Conservation (phyloP, 2,329 filamentous ascomycete genomes). For the Neofusicoccum cordaticola region DNA sequence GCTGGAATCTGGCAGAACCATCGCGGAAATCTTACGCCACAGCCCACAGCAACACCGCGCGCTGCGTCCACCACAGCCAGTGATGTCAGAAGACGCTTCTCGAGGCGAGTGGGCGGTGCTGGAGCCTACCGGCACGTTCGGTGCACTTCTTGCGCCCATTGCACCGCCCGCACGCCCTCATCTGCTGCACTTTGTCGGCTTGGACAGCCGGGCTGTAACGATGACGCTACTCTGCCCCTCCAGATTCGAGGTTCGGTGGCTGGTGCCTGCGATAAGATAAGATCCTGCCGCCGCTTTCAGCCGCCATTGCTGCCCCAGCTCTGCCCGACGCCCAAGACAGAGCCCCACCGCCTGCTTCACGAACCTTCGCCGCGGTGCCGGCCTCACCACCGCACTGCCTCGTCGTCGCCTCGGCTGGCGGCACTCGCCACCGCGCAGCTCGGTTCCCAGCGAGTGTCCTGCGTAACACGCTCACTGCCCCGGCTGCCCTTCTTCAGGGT, state of each 20-base stretch:
- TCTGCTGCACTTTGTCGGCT: not conserved
- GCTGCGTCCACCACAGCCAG: not conserved
- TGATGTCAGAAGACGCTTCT: constrained; percentile 6
- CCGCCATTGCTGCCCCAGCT: not conserved
- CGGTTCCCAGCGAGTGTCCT: too few species aligned
- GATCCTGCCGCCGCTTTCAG: not conserved
- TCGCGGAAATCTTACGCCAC: constrained; percentile 7
- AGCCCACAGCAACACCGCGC: constrained; percentile 6
- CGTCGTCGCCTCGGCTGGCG: too few species aligned
- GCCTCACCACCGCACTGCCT: too few species aligned
- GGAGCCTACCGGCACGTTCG: not conserved
- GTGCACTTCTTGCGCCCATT: not conserved
- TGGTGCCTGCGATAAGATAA: constrained; percentile 11
- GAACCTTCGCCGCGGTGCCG: not conserved
- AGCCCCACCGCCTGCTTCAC: constrained; percentile 11
- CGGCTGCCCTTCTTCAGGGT: too few species aligned
- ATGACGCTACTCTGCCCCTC: constrained; percentile 14
- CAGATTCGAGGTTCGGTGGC: not conserved
- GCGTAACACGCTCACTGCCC: too few species aligned
- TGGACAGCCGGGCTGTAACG: not conserved
- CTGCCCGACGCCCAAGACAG: not conserved
- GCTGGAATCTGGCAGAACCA: constrained; percentile 17
- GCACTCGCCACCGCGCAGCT: too few species aligned
- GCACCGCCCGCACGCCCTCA: not conserved
- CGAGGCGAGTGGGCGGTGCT: not conserved